phyloP scores from a whole-genome alignment of 495 filamentous ascomycete species.

The Penicillium daleae region DNA sequence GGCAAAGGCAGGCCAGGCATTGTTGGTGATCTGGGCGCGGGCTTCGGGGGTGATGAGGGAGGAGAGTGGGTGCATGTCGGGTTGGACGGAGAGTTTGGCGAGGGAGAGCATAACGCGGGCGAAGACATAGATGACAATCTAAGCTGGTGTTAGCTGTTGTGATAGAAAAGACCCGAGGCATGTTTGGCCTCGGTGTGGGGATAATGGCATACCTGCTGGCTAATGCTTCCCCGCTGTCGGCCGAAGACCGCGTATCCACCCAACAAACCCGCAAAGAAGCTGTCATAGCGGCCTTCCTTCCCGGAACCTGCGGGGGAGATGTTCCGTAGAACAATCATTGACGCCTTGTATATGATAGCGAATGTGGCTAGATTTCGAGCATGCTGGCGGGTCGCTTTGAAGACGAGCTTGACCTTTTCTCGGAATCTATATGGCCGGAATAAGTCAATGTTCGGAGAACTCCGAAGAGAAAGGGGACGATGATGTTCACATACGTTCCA shows the following conservation, averaged over 20 bases:
- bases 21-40: slow-evolving; percentile 58
- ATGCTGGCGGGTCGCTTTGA: slow-evolving; percentile 86
- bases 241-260: slow-evolving; percentile 96
- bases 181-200: slow-evolving; percentile 2
- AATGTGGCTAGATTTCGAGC: slow-evolving; percentile 90
- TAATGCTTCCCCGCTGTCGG: slow-evolving; percentile 77
- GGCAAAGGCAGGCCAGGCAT: slow-evolving; percentile 92
- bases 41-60: slow-evolving; percentile 46
- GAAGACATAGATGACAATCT: slow-evolving; percentile 96
- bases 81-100: slow-evolving; percentile 79
- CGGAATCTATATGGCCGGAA: slow-evolving; percentile 58
- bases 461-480: slow-evolving; percentile 10
- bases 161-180: background rate
- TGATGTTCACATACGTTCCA: slow-evolving; percentile 66
- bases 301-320: slow-evolving; percentile 63
- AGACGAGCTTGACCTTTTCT: slow-evolving; percentile 75
- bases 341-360: slow-evolving; percentile 83
- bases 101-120: slow-evolving; percentile 83
- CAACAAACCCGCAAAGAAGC: slow-evolving; percentile 85
- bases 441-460: slow-evolving; percentile 14
- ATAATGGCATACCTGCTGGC: slow-evolving; percentile 68
- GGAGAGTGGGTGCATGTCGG: slow-evolving; percentile 52
- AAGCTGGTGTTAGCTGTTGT: background rate
- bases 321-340: slow-evolving; percentile 71
- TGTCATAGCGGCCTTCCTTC: slow-evolving; percentile 71